Conservation (phyloP, 345 rosid genomes). For the Eucalyptus leucophloia region DNA sequence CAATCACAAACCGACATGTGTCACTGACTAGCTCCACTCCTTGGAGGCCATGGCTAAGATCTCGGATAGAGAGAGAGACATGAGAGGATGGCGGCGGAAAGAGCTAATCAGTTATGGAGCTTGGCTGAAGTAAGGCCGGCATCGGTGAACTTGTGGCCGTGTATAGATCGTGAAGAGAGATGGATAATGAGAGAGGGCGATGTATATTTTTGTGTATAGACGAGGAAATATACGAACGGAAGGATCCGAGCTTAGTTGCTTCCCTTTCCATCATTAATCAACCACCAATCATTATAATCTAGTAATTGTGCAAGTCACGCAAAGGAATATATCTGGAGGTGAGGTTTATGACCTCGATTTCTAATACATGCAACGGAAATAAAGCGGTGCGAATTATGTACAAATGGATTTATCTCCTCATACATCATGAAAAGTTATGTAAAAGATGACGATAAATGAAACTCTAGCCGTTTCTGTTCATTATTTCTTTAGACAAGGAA, state of each 20-base stretch:
- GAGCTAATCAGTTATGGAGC: neutral
- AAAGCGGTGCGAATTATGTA: neutral
- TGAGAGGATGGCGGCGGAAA: neutral
- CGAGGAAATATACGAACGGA: neutral
- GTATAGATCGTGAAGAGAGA: neutral
- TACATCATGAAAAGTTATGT: too few species aligned
- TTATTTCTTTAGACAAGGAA: too few species aligned
- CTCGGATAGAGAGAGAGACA: fast-evolving
- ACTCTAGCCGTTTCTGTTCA: too few species aligned
- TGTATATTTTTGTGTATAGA: neutral
- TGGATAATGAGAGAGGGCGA: neutral
- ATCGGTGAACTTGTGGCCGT: fast-evolving
- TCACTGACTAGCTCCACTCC: neutral
- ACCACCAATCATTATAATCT: neutral
- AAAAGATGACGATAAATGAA: too few species aligned
- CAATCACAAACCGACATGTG: neutral
- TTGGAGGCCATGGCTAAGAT: neutral
- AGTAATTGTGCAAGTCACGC: neutral
- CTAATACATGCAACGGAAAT: neutral
- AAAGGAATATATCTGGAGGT: fast-evolving
- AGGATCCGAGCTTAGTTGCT: neutral
- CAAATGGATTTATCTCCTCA: too few species aligned
- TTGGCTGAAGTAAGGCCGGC: neutral
- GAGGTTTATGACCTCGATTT: neutral
- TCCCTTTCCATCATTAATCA: neutral